phyloP scores from a whole-genome alignment of 148 eudicot genomes.

The Silene latifolia region DNA sequence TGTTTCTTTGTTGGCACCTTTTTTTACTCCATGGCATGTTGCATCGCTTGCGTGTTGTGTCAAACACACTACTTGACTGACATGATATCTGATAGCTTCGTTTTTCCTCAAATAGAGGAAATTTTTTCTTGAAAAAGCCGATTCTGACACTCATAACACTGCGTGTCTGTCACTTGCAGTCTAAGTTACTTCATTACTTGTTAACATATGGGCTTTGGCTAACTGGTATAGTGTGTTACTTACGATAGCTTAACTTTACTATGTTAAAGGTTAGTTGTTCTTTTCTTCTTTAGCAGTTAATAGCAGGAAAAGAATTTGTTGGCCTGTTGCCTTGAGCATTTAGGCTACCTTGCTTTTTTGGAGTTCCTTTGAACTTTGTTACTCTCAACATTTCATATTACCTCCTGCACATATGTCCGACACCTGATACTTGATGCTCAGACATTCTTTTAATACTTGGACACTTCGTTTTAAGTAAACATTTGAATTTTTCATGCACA shows the following conservation, averaged over 20 bases:
- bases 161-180: background rate
- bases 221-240: background rate
- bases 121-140: background rate
- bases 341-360: background rate
- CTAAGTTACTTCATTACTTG: background rate
- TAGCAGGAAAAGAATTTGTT: conserved; percentile 6
- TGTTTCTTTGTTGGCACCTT: background rate
- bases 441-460: background rate
- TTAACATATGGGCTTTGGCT: background rate
- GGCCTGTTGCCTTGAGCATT: background rate
- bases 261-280: background rate
- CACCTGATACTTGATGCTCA: background rate
- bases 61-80: background rate
- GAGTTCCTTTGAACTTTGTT: background rate
- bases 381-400: background rate
- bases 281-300: conserved; percentile 5
- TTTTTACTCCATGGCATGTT: background rate
- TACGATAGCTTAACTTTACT: background rate
- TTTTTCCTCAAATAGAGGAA: background rate
- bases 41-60: background rate
- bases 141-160: background rate
- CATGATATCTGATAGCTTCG: background rate
- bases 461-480: background rate
- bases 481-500: background rate
- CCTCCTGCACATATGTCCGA: background rate